Base-by-base conservation (phyloP, 2,329 filamentous ascomycete genomes). In the Botrytis fabae region DNA sequence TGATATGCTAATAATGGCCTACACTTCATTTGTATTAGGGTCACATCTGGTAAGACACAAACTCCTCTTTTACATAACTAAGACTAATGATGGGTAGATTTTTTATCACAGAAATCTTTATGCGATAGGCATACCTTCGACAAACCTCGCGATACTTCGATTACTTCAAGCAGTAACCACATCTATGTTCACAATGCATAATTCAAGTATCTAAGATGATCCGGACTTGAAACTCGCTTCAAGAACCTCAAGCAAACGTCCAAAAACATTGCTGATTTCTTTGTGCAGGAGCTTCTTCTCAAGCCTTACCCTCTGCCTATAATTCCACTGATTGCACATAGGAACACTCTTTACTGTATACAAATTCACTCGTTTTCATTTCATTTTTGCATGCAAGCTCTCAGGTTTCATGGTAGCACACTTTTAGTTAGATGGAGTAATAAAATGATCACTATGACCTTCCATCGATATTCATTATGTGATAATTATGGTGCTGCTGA, bases 1-100 rank as follows among this genome's bases (percentile, higher is more conserved):
- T 95, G 85, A 87, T 86, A 78, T 79, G 78, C 80, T 81, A 81
- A 80, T 80, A 70, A 74, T 74, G 75, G 74, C 76, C 76, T 73
- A 69, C 71, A 62, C 71, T 72, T 72, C 42, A 73, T 48, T 74
- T 72, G 69, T 76, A 72, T 78, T 70, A 80, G 79, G 78, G 72
- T 77, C 70, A 70, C 70, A 68, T 77, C 77, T 77, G 71, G 79
- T 80, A 74, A 63, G 75, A 57, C 72, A 61, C 18, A 51, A 44
- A 59, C 16, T 2, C 44, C 32, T 32, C 12, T 38, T 22, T 71
- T 40, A 22, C 35, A 70, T 44, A 6, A 54, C 20, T n/a, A 42
- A 44, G 59, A 68, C 69, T 62, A 51, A 68, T 51, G 44, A 40
- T 57, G 35, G 16, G 48, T 32, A 74, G 73, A 73, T 73, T 72